Base-by-base conservation (phyloP, 164 flowering plant genomes). In the Macadamia integrifolia region DNA sequence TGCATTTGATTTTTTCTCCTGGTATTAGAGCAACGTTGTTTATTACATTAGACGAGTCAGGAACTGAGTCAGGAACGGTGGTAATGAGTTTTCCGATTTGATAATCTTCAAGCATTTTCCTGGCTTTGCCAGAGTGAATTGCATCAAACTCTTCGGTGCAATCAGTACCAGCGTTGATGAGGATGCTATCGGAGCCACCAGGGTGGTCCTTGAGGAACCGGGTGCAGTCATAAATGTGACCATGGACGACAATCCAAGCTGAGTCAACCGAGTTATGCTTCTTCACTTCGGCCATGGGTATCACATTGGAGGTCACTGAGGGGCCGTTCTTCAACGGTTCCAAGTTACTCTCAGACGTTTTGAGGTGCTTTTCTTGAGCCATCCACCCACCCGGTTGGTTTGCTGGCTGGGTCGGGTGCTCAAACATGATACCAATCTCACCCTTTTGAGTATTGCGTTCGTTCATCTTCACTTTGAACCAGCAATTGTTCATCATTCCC, bases 401-500 rank as follows among this genome's bases (percentile, higher is more conserved):
- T 1, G 87, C 98, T 0, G 97, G 90, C 31, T 72, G 79, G 1
- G 93, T 89, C 44, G 98, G 98, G 81, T 93, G 97, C 81, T 91
- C 93, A 81, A 93, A 93, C 13, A 87, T 83, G 63, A 93, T 80
- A 10, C 97, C 94, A 31, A 89, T 82, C 76, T 93, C 98, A 7
- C 96, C 96, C 65, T 75, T 80, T 81, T 81, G 84, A 1, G 84
- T 87, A 76, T 80, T 89, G 85, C 93, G 89, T 72, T 86, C 79
- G 60, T 83, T 86, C 35, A 81, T 83, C 68, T 84, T 93, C 48
- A 93, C 93, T 28, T 88, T 77, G 80, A 91, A 93, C 98, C 98
- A 93, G 73, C 97, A 93, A 66, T 93, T 93, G 83, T 93, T 93
- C 98, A 93, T 93, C 98, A 93, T 93, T 1, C 98, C 98, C 98